phyloP scores from a whole-genome alignment of 2,329 filamentous ascomycete genomes.

The Pseudopithomyces maydicus region DNA sequence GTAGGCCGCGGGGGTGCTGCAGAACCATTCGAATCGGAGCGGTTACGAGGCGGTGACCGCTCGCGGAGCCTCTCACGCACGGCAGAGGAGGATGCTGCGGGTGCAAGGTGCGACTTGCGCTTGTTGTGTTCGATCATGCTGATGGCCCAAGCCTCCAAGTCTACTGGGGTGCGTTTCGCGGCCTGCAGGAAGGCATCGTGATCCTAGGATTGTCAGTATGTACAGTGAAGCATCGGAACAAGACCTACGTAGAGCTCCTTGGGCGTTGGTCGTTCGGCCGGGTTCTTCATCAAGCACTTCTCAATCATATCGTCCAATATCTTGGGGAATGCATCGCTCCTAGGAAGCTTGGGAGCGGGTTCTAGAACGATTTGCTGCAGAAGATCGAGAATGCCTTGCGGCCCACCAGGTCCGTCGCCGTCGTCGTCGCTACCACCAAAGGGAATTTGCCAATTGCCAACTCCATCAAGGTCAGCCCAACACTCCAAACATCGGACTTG shows the following conservation, averaged over 20 bases:
- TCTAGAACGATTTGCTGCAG: slow-evolving; percentile 98
- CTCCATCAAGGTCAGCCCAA: slow-evolving; percentile 94
- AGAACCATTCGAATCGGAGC: slow-evolving; percentile 30
- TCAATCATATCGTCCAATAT: slow-evolving; percentile 98
- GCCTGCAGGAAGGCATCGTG: slow-evolving; percentile 94
- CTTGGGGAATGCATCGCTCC: slow-evolving; percentile 94
- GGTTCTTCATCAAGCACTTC: slow-evolving; percentile 89
- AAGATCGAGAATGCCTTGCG: slow-evolving; percentile 93
- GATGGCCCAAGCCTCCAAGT: slow-evolving; percentile 91
- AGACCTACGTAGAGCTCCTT: slow-evolving; percentile 84
- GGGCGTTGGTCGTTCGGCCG: slow-evolving; percentile 86
- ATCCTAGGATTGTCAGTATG: slow-evolving; percentile 61
- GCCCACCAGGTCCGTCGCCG: slow-evolving; percentile 68
- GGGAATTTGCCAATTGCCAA: slow-evolving; percentile 97
- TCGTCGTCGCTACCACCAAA: slow-evolving; percentile 84
- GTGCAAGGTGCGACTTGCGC: slow-evolving; percentile 89
- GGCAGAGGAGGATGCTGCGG: slow-evolving; percentile 72
- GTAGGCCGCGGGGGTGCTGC: slow-evolving; percentile 42
- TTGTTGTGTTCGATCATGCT: slow-evolving; percentile 94
- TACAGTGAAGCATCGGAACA: neutral
- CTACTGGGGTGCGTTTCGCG: slow-evolving; percentile 93
- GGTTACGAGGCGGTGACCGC: slow-evolving; percentile 30
- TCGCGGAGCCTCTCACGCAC: slow-evolving; percentile 47
- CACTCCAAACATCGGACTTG: slow-evolving; percentile 99
- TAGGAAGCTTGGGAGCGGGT: slow-evolving; percentile 87